Percentiles rank a stretch among this genome's conserved stretches.
phyloP scores from a whole-genome alignment of 2,329 filamentous ascomycete genomes.

The Aureobasidium sp. region DNA sequence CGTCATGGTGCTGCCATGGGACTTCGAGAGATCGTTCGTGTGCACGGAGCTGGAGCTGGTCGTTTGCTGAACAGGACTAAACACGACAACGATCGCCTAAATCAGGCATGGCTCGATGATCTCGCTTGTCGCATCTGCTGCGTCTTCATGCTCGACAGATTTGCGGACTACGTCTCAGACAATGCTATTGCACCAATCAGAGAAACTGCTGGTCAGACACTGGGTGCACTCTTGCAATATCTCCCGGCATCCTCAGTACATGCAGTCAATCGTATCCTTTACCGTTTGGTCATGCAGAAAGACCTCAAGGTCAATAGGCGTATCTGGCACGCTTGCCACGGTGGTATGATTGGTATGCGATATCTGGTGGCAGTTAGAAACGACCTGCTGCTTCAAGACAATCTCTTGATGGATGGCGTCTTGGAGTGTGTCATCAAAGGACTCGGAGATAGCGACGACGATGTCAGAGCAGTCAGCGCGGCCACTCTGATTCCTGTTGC shows the following conservation, averaged over 20 bases:
- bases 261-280: slow-evolving; percentile 73
- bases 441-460: slow-evolving; percentile 81
- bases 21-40: slow-evolving; percentile 78
- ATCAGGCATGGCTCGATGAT: slow-evolving; percentile 84
- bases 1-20: slow-evolving; percentile 95
- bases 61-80: slow-evolving; percentile 62
- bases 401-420: slow-evolving; percentile 83
- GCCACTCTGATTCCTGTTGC: slow-evolving; percentile 96
- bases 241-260: slow-evolving; percentile 72
- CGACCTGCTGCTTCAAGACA: slow-evolving; percentile 77
- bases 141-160: slow-evolving; percentile 94
- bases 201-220: slow-evolving; percentile 87
- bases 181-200: slow-evolving; percentile 93
- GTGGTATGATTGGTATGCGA: slow-evolving; percentile 91
- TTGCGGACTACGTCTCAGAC: slow-evolving; percentile 95
- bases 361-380: slow-evolving; percentile 94
- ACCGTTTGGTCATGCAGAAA: slow-evolving; percentile 85
- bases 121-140: slow-evolving; percentile 90
- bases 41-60: slow-evolving; percentile 86
- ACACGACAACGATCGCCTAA: slow-evolving; percentile 67
- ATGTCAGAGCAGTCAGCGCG: slow-evolving; percentile 92
- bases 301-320: slow-evolving; percentile 65
- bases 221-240: slow-evolving; percentile 82
- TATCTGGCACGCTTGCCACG: slow-evolving; percentile 92
- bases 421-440: slow-evolving; percentile 92